Evolutionary conservation across 768 basidiomycete species (phyloP), one percentile per base, ranked within the genome.

Genomic region (Rhodotorula graminis): DNA sequence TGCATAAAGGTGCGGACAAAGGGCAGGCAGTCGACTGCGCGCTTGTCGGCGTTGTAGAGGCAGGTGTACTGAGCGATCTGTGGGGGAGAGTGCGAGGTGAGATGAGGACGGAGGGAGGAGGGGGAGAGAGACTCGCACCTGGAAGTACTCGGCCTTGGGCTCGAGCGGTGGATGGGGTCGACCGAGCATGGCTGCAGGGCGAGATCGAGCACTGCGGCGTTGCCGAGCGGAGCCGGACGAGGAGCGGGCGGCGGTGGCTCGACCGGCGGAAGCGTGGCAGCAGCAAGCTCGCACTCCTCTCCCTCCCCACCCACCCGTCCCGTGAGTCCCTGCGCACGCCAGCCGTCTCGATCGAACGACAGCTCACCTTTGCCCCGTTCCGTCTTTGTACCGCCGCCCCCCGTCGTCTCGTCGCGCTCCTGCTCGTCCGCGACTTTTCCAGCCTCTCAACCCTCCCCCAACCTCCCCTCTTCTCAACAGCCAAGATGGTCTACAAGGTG

Each of bases 51-150:
- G 70, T 84, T 82, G 57, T 81, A 76, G 58, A 85, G 81, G 79
- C 90, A 93, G 40, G 82, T 84, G 80, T 86, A 89, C 78, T 92
- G 91, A 16, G 88, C 80, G 58, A 92, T 86, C 82, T 92, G 90
- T 23, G 85, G 84, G 25, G 92, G 82, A 56, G 82, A 37, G 84
- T 81, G 53, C 42, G 46, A 2, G 50, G 37, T 31, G 67, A 23
- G n/a, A 19, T 3, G 55, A 67, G 29, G 23, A 47, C 16, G 33
- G 52, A 55, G 61, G 72, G n/a, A 14, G 60, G 27, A 31, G 72
- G 18, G 31, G 42, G 47, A 29, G 63, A 56, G 47, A 11, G 3
- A 31, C 49, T 55, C 58, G 47, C 29, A 65, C 56, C 64, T 68
- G 71, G 47, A 65, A 72, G 52, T 65, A 64, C 37, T 65, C 71